phyloP scores from a whole-genome alignment of 352 stramenopile species.

The Sclerospora graminicola region DNA sequence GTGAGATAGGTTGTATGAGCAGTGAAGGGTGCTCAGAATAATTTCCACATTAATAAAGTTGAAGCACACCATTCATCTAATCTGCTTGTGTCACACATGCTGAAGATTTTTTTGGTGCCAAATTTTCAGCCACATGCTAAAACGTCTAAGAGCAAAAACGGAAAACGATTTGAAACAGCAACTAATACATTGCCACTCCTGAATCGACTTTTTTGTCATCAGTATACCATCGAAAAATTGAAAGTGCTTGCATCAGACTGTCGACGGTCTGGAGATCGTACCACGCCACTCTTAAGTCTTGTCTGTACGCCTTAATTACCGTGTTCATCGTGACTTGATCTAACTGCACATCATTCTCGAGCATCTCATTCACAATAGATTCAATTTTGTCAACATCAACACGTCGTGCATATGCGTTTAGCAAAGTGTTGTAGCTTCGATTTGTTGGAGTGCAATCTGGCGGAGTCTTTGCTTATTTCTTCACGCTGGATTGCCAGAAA shows the following conservation, averaged over 20 bases:
- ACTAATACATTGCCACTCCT: conserved; percentile 31
- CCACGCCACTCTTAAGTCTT: conserved; percentile 7
- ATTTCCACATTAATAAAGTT: too few relatives aligned
- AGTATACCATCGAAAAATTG: conserved; percentile 24
- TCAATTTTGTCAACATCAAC: conserved; percentile 23
- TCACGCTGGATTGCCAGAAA: conserved; percentile 44
- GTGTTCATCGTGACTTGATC: conserved; percentile 46
- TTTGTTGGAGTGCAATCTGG: conserved; percentile 14
- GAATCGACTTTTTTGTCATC: conserved; percentile 15
- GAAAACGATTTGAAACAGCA: conserved; percentile 41
- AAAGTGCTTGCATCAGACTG: conserved; percentile 19
- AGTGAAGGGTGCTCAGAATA: too few relatives aligned
- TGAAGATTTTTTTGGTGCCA: too few relatives aligned
- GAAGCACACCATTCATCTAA: too few relatives aligned
- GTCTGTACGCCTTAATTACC: conserved; percentile 29
- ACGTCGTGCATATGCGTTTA: conserved; percentile 33
- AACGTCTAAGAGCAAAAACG: too few relatives aligned
- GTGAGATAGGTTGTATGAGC: too few relatives aligned
- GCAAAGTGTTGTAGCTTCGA: conserved; percentile 33
- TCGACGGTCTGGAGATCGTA: conserved; percentile 4
- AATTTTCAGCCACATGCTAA: too few relatives aligned
- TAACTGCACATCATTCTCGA: conserved; percentile 12
- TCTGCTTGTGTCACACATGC: too few relatives aligned
- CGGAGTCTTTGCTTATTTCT: conserved; percentile 7
- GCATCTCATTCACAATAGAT: conserved; percentile 27